Base-by-base conservation (phyloP, 305 asterid genomes). In the Fraxinus paxiana region DNA sequence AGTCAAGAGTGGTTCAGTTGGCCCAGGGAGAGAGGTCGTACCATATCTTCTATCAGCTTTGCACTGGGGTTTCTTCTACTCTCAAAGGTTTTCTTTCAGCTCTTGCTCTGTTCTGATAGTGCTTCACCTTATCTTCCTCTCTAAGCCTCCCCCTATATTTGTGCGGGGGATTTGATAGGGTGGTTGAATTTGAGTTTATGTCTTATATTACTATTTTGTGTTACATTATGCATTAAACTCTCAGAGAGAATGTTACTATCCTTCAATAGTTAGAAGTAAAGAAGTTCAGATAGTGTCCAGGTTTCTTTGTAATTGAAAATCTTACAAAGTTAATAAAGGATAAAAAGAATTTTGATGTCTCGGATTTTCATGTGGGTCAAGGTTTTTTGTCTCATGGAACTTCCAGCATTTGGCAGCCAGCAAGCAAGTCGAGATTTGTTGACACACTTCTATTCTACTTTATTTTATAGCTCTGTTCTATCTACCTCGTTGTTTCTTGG, bases 1-100 rank as follows among this genome's bases (percentile, higher is more conserved):
- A 96, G 99, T 94, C 97, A 33, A 92, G 98, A 90, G 97, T 93
- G 83, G 97, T 90, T 86, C 98, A 90, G 85, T 85, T 88, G 86
- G 90, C 90, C 79, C 84, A 84, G 78, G 96, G 93, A 82, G 99
- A 97, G 88, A 90, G 98, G 83, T 93, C 98, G 59, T 96, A 92
- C 88, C 96, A 96, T 88, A 86, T 96, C 84, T 93, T 96, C 87
- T 96, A 94, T 87, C 98, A 96, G 91, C 98, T 96, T 63, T 96
- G 99, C 82, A 92, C 94, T 12, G 99, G 98, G 84, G 98, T 94
- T 83, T 89, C 99, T 77, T 77, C 94, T 83, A 87, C 74, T 86
- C 93, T 96, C 83, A 87, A 90, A 93, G 98, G 99, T 96, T 77
- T 73, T 88, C 81, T 77, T 82, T 80, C 77, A 61, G 82, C 80